Base-by-base conservation (phyloP, 768 basidiomycete species). In the Leccinum uliginosum region DNA sequence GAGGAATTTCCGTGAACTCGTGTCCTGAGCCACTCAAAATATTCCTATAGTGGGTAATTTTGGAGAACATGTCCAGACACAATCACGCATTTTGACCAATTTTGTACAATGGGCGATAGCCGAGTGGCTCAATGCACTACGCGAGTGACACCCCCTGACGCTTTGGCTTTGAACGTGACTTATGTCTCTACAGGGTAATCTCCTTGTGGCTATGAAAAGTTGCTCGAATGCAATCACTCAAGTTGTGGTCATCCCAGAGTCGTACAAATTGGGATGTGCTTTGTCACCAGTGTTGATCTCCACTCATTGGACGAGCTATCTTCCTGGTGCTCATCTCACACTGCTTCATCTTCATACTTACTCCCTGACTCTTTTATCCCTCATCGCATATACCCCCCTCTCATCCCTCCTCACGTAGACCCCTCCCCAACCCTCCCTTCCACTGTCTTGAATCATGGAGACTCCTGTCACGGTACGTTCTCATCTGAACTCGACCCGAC, bases 221-320 rank as follows among this genome's bases (percentile, higher is more conserved):
- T 47, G 46, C 46, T 47, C 24, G 45, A 50, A 71, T 50, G 60
- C 70, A 72, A 71, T 72, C 68, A 56, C 54, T 52, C 50, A 55
- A 43, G 49, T n/a, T 52, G 59, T 60, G 51, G 58, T 59, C 49
- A 0, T 44, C 14, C 35, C 17, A 51, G 24, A 27, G 40, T 24
- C 10, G n/a, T 56, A 66, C 59, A 70, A 72, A 71, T 50, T 32
- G 47, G 14, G 50, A 19, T 45, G 34, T 59, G 58, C 59, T 7
- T 48, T 29, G 26, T 2, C 58, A 32, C 35, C 32, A 40, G 40
- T 32, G 30, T 44, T 47, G 53, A 8, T 38, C 52, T 45, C 27
- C 46, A 51, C 17, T 54, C 30, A 19, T 6, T 19, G 44, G 50
- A 46, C 48, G 17, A 17, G 35, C 27, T 19, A n/a, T 24, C 19